Evolutionary conservation across 2,329 filamentous ascomycete species (phyloP), one percentile per base, ranked within the genome.

Genomic region (Aspergillus udagawae): DNA sequence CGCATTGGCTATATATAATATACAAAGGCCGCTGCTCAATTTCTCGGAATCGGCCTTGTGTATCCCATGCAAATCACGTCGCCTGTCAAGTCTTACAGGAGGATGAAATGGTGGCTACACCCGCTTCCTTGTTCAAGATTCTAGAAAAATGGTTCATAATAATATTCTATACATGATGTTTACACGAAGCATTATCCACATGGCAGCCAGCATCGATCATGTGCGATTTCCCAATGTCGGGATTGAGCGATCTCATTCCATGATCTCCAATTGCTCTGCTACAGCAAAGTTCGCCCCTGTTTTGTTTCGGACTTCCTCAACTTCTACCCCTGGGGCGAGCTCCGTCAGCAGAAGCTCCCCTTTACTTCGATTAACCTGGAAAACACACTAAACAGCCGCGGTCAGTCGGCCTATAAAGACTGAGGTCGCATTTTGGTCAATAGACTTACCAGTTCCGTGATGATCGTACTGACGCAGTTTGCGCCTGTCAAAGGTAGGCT

Each of bases 251-350:
- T 7, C n/a, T 55, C 29, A 73, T 53, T 76, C 77, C 77, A 83
- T 83, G 2, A 74, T 75, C 63, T 80, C 80, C 48, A 90, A 55
- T 28, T 84, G 71, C 35, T 85, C 78, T 0, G 85, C 84, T 47
- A 91, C 82, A 4, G 73, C 70, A 69, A 91, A 92, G 42, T 81
- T 77, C 0, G 89, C 88, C 53, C 84, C 86, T 1, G 89, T 92
- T 79, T 90, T 90, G 63, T 78, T 77, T 75, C 77, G 83, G 3
- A 92, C 81, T 60, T 89, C 85, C 32, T 91, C 87, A 1, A 91
- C 80, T 12, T 81, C 80, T 0, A 90, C 84, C 0, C 85, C 87
- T 1, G 86, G 85, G 1, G 88, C 88, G 17, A 90, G 71, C 73
- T 92, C 89, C 0, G 86, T 89, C 51, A 92, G 51, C 7, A 67